phyloP scores from a whole-genome alignment of 202 grass and related monocot species.

The Miscanthus sacchariflorus region DNA sequence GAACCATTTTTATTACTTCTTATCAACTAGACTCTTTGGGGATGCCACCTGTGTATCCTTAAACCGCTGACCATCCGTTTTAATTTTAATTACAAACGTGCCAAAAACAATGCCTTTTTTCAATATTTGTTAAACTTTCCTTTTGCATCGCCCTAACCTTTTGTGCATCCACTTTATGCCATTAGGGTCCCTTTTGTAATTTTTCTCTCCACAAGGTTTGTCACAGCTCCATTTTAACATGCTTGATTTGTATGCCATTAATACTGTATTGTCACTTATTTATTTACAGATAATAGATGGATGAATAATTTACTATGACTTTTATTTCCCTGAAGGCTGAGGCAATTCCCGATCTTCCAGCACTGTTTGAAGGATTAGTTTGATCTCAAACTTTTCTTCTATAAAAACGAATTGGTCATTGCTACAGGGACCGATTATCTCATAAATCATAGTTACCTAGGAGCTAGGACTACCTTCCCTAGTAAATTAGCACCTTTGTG shows the following conservation, averaged over 20 bases:
- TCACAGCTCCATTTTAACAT: not conserved
- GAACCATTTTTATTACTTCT: not conserved
- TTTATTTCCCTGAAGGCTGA: not conserved
- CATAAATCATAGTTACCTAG: not conserved
- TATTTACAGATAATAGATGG: constrained; percentile 14
- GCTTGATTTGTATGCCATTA: not conserved
- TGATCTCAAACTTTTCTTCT: not conserved
- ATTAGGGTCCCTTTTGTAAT: not conserved
- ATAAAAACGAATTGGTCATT: constrained; percentile 7
- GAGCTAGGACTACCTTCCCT: constrained; percentile 18
- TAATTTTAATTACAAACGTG: constrained; percentile 12
- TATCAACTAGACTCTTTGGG: not conserved
- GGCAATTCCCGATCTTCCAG: not conserved
- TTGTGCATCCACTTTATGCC: not conserved
- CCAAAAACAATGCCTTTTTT: not conserved
- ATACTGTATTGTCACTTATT: not conserved
- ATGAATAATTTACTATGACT: not conserved
- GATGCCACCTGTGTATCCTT: not conserved
- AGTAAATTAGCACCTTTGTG: constrained; percentile 1
- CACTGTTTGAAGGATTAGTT: not conserved
- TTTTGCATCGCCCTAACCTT: not conserved
- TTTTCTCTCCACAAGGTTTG: not conserved
- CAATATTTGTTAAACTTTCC: not conserved
- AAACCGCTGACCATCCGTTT: not conserved
- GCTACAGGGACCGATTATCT: constrained; percentile 9